These are phyloP conservation scores for Asterochloris sp. DNA, from an alignment of 139 green algal genomes.

Conservation along the genomic window DNA sequence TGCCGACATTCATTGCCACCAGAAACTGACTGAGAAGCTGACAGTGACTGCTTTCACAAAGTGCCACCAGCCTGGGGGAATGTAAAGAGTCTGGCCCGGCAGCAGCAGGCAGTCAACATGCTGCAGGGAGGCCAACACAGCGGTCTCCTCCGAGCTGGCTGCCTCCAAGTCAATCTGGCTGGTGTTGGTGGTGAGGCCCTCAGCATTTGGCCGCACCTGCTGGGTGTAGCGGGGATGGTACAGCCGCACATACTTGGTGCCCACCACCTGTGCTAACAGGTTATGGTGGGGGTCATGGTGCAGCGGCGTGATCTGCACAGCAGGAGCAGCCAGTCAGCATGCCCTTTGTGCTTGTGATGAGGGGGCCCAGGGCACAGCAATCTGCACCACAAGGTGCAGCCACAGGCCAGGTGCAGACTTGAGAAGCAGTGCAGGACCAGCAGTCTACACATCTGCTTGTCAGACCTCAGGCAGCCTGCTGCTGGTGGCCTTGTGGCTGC, in stretches of 20 bases:
- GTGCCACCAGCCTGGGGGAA: conserved; percentile 90
- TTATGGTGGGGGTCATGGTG: conserved; percentile 91
- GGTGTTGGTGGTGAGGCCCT: conserved; percentile 56
- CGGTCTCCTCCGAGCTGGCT: conserved; percentile 34
- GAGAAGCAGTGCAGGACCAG: no score
- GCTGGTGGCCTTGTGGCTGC: no score
- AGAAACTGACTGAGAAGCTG: conserved; percentile 88
- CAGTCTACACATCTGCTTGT: no score
- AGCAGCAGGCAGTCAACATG: conserved; percentile 69
- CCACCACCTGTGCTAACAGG: conserved; percentile 86
- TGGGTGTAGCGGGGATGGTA: conserved; percentile 55
- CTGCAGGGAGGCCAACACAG: conserved; percentile 27
- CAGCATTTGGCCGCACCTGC: conserved; percentile 53
- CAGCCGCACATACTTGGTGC: conserved; percentile 90
- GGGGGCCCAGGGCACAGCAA: no score
- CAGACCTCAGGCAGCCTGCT: no score
- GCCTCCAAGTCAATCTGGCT: conserved; percentile 61
- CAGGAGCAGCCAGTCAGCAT: neutral
- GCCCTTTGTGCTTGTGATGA: no score
- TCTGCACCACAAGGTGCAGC: no score
- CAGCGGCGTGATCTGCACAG: conserved; percentile 69
- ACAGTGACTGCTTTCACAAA: conserved; percentile 69
- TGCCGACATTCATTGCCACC: conserved; percentile 62
- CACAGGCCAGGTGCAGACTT: no score
- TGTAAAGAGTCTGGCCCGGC: conserved; percentile 85